Evolutionary conservation across 2,329 filamentous ascomycete genomes (phyloP), one percentile per base, ranked within the genome.

Genomic region (Diplodia sapinea): DNA sequence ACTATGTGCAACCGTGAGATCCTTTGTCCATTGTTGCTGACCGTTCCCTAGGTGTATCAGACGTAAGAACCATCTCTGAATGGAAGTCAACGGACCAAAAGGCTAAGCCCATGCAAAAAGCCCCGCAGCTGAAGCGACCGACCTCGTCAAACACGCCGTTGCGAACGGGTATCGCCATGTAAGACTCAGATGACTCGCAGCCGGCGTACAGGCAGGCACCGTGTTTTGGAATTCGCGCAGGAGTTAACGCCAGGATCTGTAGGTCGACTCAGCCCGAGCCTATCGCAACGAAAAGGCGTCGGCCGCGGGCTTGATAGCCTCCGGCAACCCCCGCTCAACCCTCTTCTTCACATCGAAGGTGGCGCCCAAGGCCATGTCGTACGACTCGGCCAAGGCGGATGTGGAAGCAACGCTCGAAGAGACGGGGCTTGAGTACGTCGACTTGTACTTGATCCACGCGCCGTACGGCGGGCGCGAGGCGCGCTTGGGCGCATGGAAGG

Each of bases 281-380:
- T 84, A 83, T 66, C 72, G 73, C 11, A 83, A 83, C 68, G 80
- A 84, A 72, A 73, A 76, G 56, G 76, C 79, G 65, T 80, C 82
- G 0, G 69, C 72, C 9, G 72, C 76, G 31, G 78, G 78, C 2
- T 56, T 80, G 49, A 50, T 71, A 38, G 74, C 73, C 65, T 71
- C 74, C 3, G 74, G 73, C 2, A 17, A 33, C 9, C 33, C 49
- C 3, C 64, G 64, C 15, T 40, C 54, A 12, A 36, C 38, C 29
- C 69, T 80, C 8, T 80, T 78, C 76, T 72, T 80, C 11, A 79
- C 77, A 3, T 74, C 71, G 49, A 80, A 80, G 70, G 67, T 68
- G 1, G 78, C 15, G 86, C 87, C 57, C 88, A 88, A 72, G 81
- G 84, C 69, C 86, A 89, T 79, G 83, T 85, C 69, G 87, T 68